phyloP scores from a whole-genome alignment of 768 basidiomycete species.

The Nidularia pulvinata region DNA sequence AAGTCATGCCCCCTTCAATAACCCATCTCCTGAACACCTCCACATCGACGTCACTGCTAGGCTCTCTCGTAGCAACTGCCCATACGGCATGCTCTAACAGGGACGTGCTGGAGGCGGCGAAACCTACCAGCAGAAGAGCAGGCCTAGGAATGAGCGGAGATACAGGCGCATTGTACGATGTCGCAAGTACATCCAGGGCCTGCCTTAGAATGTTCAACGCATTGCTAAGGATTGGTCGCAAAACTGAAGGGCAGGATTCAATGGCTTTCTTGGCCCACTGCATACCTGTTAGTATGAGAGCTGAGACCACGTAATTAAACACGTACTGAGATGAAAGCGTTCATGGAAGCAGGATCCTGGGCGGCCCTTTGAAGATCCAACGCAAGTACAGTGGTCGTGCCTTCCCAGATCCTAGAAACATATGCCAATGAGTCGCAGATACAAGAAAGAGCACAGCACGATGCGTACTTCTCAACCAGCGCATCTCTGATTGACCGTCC shows the following conservation, averaged over 20 bases:
- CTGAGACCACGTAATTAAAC: not conserved
- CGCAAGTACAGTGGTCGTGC: constrained; percentile 66
- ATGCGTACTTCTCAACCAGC: constrained; percentile 62
- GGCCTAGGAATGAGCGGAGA: constrained; percentile 53
- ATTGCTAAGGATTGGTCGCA: constrained; percentile 21
- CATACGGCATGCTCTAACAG: constrained; percentile 74
- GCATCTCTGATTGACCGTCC: constrained; percentile 68
- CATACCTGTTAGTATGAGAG: not conserved
- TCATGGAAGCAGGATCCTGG: constrained; percentile 37
- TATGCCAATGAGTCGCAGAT: not conserved
- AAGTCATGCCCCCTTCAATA: constrained; percentile 40
- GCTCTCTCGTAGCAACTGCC: constrained; percentile 32
- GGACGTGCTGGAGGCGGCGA: constrained; percentile 49
- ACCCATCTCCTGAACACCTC: constrained; percentile 55
- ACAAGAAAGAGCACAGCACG: not conserved
- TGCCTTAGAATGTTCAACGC: constrained; percentile 29
- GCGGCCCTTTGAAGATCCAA: constrained; percentile 65
- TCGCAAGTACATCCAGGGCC: constrained; percentile 36
- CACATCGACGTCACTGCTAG: constrained; percentile 35
- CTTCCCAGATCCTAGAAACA: constrained; percentile 74
- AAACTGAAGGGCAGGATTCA: constrained; percentile 33
- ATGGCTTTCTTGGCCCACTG: constrained; percentile 56
- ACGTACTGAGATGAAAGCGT: constrained; percentile 51
- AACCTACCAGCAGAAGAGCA: constrained; percentile 57
- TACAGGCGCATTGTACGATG: constrained; percentile 37